phyloP scores from a whole-genome alignment of 1,284 basidiomycete genomes.

The Trichosporon coremiiforme region DNA sequence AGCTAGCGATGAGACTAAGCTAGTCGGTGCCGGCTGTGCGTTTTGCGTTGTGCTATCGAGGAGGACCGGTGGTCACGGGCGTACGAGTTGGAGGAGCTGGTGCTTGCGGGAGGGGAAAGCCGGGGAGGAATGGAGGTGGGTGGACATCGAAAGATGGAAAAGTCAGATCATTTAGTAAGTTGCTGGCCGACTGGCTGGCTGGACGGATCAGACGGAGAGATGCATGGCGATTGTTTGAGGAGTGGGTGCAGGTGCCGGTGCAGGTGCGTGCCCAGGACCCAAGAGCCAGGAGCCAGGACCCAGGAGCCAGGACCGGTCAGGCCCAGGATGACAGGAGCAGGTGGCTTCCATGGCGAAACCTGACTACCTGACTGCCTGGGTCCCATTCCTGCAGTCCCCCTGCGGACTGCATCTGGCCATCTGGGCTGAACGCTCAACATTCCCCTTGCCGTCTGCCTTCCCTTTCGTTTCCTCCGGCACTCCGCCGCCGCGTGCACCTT shows the following conservation, averaged over 20 bases:
- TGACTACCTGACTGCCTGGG: slow-evolving; percentile 7
- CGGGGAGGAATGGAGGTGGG: slow-evolving; percentile 1
- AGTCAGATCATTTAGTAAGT: slow-evolving; percentile 10
- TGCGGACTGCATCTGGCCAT: neutral
- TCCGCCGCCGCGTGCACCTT: neutral
- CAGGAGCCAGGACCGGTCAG: neutral
- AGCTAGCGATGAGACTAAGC: neutral
- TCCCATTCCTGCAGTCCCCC: neutral
- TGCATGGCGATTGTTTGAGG: slow-evolving; percentile 13
- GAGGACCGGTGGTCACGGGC: neutral
- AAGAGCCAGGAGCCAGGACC: neutral
- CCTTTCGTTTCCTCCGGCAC: neutral
- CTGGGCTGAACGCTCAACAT: neutral
- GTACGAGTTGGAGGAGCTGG: neutral
- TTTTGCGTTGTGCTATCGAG: neutral
- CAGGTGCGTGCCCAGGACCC: no score
- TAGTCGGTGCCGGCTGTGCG: slow-evolving; percentile 2
- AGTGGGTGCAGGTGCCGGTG: neutral
- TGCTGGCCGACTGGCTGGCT: neutral
- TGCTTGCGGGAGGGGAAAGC: neutral
- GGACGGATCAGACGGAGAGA: slow-evolving; percentile 11
- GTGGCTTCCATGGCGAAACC: slow-evolving; percentile 19
- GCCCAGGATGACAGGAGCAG: slow-evolving; percentile 13
- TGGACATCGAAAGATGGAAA: slow-evolving; percentile 2
- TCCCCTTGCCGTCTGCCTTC: neutral